A percentile compares a stretch with the other conserved stretches of the same genome.
phyloP scores from a whole-genome alignment of 192 early-diverging fungal genomes.

The Backusella luteola region DNA sequence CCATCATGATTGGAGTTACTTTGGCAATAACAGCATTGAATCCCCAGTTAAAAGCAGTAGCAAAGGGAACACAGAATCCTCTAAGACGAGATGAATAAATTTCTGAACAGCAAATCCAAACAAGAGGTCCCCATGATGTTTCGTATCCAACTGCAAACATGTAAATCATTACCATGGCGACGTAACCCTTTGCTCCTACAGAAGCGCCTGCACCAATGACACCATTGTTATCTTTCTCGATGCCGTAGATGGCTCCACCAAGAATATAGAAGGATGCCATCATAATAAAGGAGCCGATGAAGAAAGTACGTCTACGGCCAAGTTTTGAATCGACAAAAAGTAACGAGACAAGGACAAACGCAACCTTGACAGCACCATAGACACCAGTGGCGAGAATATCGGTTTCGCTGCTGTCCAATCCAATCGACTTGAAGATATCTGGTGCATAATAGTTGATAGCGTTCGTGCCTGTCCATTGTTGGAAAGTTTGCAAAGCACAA shows the following conservation, averaged over 20 bases:
- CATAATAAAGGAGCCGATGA: constrained; percentile 31
- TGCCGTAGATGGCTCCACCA: constrained; percentile 20
- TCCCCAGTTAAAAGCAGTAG: constrained; percentile 72
- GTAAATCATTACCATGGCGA: constrained; percentile 31
- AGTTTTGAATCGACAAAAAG: constrained; percentile 36
- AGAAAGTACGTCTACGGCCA: constrained; percentile 32
- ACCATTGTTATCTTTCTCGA: constrained; percentile 19
- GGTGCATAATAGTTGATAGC: constrained; percentile 64
- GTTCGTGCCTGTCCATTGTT: constrained; percentile 36
- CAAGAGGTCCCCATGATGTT: constrained; percentile 62
- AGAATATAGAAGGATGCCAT: constrained; percentile 30
- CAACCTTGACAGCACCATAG: constrained; percentile 53
- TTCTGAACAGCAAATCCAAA: constrained; percentile 73
- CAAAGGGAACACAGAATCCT: constrained; percentile 59
- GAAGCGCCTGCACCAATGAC: not conserved
- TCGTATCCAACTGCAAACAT: constrained; percentile 18
- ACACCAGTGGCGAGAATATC: constrained; percentile 46
- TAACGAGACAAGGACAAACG: constrained; percentile 41
- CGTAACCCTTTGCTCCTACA: constrained; percentile 27
- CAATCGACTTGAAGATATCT: constrained; percentile 47
- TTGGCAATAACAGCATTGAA: constrained; percentile 58
- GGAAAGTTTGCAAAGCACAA: constrained; percentile 63
- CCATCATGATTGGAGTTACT: constrained; percentile 41
- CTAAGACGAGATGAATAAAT: constrained; percentile 75
- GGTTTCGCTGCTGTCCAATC: constrained; percentile 49